Base-by-base conservation (phyloP, 345 rosid species). In the Salix purpurea region DNA sequence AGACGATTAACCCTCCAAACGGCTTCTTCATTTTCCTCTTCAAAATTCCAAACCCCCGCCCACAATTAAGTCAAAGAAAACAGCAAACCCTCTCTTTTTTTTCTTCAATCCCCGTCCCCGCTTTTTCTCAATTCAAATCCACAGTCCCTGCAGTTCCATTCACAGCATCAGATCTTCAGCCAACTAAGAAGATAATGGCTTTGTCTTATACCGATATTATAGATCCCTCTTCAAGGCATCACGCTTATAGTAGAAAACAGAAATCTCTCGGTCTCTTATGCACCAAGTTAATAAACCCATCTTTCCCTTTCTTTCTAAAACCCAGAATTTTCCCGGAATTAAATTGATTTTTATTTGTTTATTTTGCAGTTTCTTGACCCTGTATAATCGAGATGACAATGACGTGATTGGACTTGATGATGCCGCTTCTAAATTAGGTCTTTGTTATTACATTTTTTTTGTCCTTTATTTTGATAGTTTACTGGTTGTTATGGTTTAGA, bases 261-360 rank as follows among this genome's bases (percentile, higher is more conserved):
- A 94, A 94, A 76, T 94, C 98, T 39, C 92, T 94, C 13, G 97
- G 97, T 28, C 97, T 94, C 54, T 85, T 94, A 10, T 94, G 97
- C 80, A 87, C 98, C 67, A 94, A 92, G 98, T 92, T 81, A 65
- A 16, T 64, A 70, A 30, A 46, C 69, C 64, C 16, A 42, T 37
- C 54, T 21, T 40, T 68, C 30, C 68, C 11, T 32, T 26, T 24
- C 28, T 54, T 48, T 1, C 18, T 1, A 11, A 13, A 10, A 1
- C 1, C 21, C 24, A 4, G 21, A 65, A n/a, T 36, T 34, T 1
- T 11, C 32, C 48, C 56, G 78, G 3, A 15, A 12, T 71, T 64
- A 39, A 67, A 28, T 21, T 32, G 66, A 26, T 14, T 32, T 26
- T 72, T 28, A 58, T n/a, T 18, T 12, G 69, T 70, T 18, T 12